Conservation (phyloP, 148 eudicot species). For the Vaccinium macrocarpon region DNA sequence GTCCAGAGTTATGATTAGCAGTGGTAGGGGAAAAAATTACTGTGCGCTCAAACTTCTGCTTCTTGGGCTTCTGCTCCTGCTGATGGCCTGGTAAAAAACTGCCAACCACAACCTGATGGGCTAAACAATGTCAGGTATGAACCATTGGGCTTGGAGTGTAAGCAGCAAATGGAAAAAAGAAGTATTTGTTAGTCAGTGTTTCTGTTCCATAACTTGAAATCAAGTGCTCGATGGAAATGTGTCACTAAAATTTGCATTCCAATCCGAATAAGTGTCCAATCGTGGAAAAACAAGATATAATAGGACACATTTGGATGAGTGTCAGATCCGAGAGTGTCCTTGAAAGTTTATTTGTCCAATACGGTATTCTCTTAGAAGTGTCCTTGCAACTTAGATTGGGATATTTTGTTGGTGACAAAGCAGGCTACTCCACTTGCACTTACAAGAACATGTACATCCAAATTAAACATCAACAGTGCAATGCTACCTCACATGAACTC, state of each 20-base stretch:
- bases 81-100: conserved; percentile 67
- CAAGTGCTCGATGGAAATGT: background rate
- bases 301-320: background rate
- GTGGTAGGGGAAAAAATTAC: conserved; percentile 33
- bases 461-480: background rate
- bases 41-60: conserved; percentile 45
- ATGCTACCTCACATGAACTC: background rate
- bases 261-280: background rate
- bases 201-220: background rate
- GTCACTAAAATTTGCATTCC: background rate
- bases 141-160: background rate
- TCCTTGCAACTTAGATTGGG: background rate
- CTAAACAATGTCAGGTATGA: conserved; percentile 10
- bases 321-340: background rate
- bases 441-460: background rate
- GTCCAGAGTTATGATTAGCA: conserved; percentile 32
- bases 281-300: background rate
- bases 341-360: background rate
- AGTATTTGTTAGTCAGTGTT: background rate
- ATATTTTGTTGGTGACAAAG: background rate
- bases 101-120: conserved; percentile 66
- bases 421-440: background rate
- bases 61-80: conserved; percentile 65
- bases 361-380: background rate
- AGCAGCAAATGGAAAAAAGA: conserved; percentile 6